Base-by-base conservation (phyloP, 208 protist species). In the Leishmania amazonensis region DNA sequence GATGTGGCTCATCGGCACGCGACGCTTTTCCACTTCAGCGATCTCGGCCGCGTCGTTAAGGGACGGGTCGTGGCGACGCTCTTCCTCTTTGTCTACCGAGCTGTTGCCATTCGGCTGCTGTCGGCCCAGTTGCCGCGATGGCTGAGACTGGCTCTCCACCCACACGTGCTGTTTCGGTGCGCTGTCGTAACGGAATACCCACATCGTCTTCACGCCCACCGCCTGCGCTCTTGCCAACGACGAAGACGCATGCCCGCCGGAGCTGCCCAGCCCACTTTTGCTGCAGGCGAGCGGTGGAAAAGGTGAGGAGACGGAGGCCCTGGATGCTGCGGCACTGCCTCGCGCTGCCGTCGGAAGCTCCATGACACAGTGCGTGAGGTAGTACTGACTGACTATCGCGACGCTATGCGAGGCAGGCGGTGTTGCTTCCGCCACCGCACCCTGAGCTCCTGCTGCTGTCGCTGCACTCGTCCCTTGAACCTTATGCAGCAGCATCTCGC, bases 171-270 rank as follows among this genome's bases (percentile, higher is more conserved):
- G 75, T 57, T 81, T 58, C 64, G n/a, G n/a, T 17, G 45, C 58
- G 64, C 53, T 35, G 78, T 83, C 47, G 72, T 79, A 86, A 70
- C 45, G 67, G 49, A 80, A 80, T 5, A 71, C 51, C 21, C 40
- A 75, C 3, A 47, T 7, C 13, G 35, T 49, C 72, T 64, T 42
- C 45, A 7, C 38, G 3, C 19, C 5, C n/a, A 8, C 42, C 64
- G 45, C 76, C 64, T 57, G 62, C 38, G 38, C 76, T 40, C 76
- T 38, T 21, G 3, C 49, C n/a, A 53, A 6, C 53, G 42, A 45
- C 31, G 65, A 64, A 54, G 47, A 40, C 31, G 78, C 76, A 54
- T 45, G 15, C 76, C 42, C 40, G 42, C 60, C 57, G 17, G 28
- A 38, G 3, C 60, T 53, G 54, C 35, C 54, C 31, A 24, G 62